Evolutionary conservation across 2,329 filamentous ascomycete species (phyloP).

Genomic region (Monilinia aucupariae): DNA sequence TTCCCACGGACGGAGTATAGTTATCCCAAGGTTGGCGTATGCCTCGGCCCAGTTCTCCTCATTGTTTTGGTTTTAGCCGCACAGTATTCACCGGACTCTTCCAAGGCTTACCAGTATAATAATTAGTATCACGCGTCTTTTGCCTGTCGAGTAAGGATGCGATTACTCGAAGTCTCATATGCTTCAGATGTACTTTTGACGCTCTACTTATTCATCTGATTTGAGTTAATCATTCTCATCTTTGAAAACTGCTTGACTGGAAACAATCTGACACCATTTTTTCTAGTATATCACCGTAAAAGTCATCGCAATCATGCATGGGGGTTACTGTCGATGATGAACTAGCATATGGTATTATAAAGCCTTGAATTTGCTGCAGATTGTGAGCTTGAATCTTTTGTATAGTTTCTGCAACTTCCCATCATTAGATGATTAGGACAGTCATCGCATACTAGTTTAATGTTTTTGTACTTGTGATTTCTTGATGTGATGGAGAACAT

Average conservation of each 20-base stretch:
- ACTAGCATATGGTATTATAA: background rate
- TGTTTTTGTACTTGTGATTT: background rate
- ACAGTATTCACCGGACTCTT: too few species aligned
- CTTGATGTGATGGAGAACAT: too few species aligned
- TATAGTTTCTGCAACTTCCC: background rate
- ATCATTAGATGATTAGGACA: background rate
- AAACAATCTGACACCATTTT: rapidly evolving
- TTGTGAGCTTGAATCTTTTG: background rate
- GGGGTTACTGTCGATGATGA: background rate
- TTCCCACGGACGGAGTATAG: background rate
- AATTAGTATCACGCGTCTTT: background rate
- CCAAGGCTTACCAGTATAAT: background rate
- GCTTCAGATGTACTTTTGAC: background rate
- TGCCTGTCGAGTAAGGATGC: background rate
- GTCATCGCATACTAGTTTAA: background rate
- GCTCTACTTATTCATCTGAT: background rate
- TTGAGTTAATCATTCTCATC: rapidly evolving
- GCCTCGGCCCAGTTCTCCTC: background rate
- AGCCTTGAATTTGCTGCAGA: background rate
- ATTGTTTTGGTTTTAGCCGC: rapidly evolving
- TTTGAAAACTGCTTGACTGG: background rate
- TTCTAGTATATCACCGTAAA: rapidly evolving
- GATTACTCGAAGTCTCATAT: background rate
- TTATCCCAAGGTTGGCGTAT: background rate
- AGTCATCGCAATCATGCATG: background rate